Conservation (phyloP, 176 grass and related monocot genomes). For the Zizania latifolia region DNA sequence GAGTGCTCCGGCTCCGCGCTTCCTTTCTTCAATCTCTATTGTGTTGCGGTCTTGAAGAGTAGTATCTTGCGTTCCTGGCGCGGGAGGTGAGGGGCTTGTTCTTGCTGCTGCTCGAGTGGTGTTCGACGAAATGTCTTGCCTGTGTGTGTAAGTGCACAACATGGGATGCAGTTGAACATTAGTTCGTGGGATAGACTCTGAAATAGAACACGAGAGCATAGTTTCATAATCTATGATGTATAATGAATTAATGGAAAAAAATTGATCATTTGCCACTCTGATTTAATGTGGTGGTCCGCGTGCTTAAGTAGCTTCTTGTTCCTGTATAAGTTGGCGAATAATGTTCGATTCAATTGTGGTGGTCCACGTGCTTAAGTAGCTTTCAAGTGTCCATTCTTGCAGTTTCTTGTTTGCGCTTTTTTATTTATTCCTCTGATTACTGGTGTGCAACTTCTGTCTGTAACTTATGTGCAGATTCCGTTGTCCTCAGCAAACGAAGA, state of each 20-base stretch:
- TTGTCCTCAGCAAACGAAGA: slow-evolving; percentile 81
- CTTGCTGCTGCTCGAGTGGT: not conserved
- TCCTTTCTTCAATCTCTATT: no score
- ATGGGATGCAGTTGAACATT: not conserved
- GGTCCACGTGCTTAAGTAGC: no score
- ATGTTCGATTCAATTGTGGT: not conserved
- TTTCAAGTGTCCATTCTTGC: not conserved
- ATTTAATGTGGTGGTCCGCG: not conserved
- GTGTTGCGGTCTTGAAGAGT: no score
- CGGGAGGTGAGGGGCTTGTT: not conserved
- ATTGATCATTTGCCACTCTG: no score
- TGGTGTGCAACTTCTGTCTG: slow-evolving; percentile 32
- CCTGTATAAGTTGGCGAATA: not conserved
- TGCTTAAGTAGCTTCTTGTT: not conserved
- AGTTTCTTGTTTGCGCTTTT: slow-evolving; percentile 4
- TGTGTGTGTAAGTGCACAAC: not conserved
- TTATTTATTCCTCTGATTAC: slow-evolving; percentile 7
- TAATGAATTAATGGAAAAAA: not conserved
- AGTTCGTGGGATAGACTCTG: not conserved
- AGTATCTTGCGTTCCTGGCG: not conserved
- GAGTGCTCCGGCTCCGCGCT: no score
- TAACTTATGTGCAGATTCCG: slow-evolving; percentile 64
- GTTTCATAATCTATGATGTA: not conserved
- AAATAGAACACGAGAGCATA: not conserved
- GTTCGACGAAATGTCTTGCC: slow-evolving; percentile 24